These are phyloP conservation scores for Colletotrichum limetticola DNA, from an alignment of 2,329 filamentous ascomycete genomes.

Conservation along the genomic window DNA sequence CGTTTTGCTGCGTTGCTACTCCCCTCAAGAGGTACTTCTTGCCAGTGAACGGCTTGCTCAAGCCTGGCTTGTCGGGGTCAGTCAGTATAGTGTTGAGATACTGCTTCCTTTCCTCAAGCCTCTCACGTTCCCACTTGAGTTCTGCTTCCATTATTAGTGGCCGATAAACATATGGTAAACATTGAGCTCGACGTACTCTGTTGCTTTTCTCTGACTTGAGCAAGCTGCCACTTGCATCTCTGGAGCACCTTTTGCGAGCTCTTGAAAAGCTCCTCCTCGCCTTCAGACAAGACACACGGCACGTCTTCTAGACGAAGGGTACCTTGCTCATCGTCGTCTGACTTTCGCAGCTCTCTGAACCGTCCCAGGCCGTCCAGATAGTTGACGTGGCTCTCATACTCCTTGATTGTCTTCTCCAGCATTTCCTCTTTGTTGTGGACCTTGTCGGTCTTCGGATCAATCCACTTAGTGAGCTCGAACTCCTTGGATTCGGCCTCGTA, in stretches of 20 bases:
- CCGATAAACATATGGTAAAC: too few species aligned
- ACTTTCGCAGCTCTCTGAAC: slow-evolving; percentile 50
- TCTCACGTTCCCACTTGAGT: slow-evolving; percentile 44
- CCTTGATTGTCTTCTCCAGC: slow-evolving; percentile 41
- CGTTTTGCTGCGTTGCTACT: slow-evolving; percentile 57
- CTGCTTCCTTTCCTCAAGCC: slow-evolving; percentile 47
- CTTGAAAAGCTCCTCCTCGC: slow-evolving; percentile 43
- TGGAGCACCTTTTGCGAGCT: slow-evolving; percentile 48
- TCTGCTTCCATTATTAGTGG: slow-evolving; percentile 41
- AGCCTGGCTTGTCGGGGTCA: slow-evolving; percentile 48
- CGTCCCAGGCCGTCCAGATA: slow-evolving; percentile 50
- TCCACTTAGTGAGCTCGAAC: slow-evolving; percentile 38
- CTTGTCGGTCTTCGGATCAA: slow-evolving; percentile 33
- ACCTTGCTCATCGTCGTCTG: slow-evolving; percentile 49
- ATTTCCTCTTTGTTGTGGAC: slow-evolving; percentile 44
- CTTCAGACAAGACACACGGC: slow-evolving; percentile 48
- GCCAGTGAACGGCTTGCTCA: slow-evolving; percentile 51
- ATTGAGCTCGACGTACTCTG: slow-evolving; percentile 45
- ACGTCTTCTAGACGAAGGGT: slow-evolving; percentile 52
- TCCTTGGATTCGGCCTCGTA: slow-evolving; percentile 22
- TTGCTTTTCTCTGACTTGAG: slow-evolving; percentile 47
- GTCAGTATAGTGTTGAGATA: slow-evolving; percentile 53
- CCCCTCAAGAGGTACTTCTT: slow-evolving; percentile 63
- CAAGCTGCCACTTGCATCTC: slow-evolving; percentile 45
- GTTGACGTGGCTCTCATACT: slow-evolving; percentile 37